phyloP scores from a whole-genome alignment of 495 filamentous ascomycete species.

The Stereocaulon alpinum region DNA sequence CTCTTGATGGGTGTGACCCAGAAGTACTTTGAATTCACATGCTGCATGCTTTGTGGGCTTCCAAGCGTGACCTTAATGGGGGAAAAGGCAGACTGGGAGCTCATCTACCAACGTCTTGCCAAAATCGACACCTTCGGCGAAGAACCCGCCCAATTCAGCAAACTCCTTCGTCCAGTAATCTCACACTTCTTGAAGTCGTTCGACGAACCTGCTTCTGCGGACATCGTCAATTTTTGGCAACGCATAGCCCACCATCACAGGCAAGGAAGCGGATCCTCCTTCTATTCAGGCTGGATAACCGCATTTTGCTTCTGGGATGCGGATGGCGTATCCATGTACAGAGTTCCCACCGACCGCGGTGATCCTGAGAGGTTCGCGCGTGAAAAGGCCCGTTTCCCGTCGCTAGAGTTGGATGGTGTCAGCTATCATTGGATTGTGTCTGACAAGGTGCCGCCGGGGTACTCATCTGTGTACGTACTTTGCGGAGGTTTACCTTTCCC shows the following conservation, averaged over 20 bases:
- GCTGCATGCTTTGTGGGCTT: constrained; percentile 30
- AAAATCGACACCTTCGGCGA: constrained; percentile 30
- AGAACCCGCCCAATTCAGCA: constrained; percentile 25
- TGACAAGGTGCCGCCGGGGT: constrained; percentile 22
- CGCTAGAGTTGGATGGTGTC: constrained; percentile 18
- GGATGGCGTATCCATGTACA: constrained; percentile 23
- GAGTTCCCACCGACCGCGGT: neutral
- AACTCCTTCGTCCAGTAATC: constrained; percentile 23
- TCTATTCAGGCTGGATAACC: constrained; percentile 36
- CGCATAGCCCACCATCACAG: constrained; percentile 20
- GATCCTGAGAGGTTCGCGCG: constrained; percentile 17
- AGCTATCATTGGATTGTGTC: constrained; percentile 18
- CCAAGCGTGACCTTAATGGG: constrained; percentile 41
- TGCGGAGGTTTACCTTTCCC: too few relatives aligned
- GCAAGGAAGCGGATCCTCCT: constrained; percentile 24
- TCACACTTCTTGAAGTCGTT: constrained; percentile 24
- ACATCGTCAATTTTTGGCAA: constrained; percentile 34
- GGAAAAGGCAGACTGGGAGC: constrained; percentile 30
- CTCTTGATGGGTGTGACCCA: constrained; percentile 36
- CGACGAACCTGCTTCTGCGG: constrained; percentile 15
- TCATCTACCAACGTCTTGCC: constrained; percentile 27
- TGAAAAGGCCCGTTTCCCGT: neutral
- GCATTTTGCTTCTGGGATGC: constrained; percentile 38
- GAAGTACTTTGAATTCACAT: constrained; percentile 30
- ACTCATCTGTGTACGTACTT: constrained; percentile 23